Percentiles rank a stretch among this genome's conserved stretches.
Conservation (phyloP, 768 basidiomycete genomes). For the Xerocomellus chrysenteron region DNA sequence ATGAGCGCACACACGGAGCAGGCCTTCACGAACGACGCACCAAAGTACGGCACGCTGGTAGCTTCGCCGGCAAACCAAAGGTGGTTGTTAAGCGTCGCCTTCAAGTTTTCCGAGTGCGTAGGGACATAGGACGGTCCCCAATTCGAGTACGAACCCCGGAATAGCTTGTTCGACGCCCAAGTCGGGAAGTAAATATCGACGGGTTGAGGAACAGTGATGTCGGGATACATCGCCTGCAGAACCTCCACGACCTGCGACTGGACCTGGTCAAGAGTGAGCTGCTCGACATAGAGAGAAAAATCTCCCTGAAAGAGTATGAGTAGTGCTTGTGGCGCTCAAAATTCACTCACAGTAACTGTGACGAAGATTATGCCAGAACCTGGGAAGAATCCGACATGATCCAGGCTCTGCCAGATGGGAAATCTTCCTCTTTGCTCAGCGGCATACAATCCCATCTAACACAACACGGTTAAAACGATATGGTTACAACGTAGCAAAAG, state of each 20-base stretch:
- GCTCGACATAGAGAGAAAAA: constrained; percentile 57
- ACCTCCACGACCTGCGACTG: constrained; percentile 53
- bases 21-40: constrained; percentile 32
- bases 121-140: constrained; percentile 63
- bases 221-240: constrained; percentile 56
- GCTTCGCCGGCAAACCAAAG: constrained; percentile 67
- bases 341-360: constrained; percentile 23
- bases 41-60: constrained; percentile 56
- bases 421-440: constrained; percentile 57
- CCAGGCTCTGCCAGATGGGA: constrained; percentile 67
- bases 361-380: constrained; percentile 50
- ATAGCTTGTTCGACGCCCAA: constrained; percentile 53
- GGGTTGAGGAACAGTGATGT: constrained; percentile 52
- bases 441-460: constrained; percentile 50
- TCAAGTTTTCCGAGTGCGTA: constrained; percentile 51
- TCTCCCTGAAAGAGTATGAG: constrained; percentile 44
- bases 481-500: neutral
- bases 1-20: neutral
- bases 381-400: constrained; percentile 55
- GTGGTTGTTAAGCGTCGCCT: constrained; percentile 47
- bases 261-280: constrained; percentile 46
- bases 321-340: neutral
- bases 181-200: constrained; percentile 53
- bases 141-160: constrained; percentile 54
- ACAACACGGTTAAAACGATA: neutral